Percentiles rank a stretch among this genome's conserved stretches.
phyloP scores from a whole-genome alignment of 768 basidiomycete genomes.

The Lactifluus piperatus region DNA sequence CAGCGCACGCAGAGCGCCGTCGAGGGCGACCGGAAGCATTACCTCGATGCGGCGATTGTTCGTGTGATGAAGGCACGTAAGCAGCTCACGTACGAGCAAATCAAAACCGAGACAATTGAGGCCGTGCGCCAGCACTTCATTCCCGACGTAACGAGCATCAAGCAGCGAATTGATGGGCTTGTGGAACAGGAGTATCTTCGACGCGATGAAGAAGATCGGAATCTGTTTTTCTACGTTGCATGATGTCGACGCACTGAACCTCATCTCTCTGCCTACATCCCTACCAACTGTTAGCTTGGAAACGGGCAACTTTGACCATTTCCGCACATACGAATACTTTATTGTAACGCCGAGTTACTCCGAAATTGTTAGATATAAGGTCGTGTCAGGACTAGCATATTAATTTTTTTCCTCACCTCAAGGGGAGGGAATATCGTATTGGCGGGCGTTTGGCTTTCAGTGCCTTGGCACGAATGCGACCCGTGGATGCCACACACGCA shows the following conservation, averaged over 20 bases:
- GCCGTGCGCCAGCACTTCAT: constrained; percentile 84
- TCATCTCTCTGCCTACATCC: background rate
- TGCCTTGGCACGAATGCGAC: background rate
- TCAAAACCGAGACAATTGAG: constrained; percentile 77
- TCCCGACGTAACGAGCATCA: constrained; percentile 78
- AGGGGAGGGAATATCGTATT: background rate
- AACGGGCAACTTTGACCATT: background rate
- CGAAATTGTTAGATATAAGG: background rate
- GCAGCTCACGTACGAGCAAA: constrained; percentile 66
- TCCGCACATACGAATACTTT: background rate
- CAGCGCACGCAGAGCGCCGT: constrained; percentile 75
- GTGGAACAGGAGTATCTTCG: constrained; percentile 84
- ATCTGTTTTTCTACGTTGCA: constrained; percentile 73
- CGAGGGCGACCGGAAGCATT: constrained; percentile 77
- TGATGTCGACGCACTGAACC: constrained; percentile 24
- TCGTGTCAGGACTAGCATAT: background rate
- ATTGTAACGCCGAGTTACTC: background rate
- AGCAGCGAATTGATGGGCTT: constrained; percentile 70
- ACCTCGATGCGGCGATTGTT: constrained; percentile 91
- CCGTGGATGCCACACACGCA: background rate
- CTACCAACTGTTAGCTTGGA: background rate
- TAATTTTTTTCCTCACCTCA: background rate
- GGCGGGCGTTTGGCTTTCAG: background rate
- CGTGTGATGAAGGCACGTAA: constrained; percentile 93
- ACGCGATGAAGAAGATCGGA: constrained; percentile 64